A percentile compares a stretch with the other conserved stretches of the same genome.
Evolutionary conservation across 139 green algal genomes (phyloP).

Genomic region (Tetradesmus lagerheimii): DNA sequence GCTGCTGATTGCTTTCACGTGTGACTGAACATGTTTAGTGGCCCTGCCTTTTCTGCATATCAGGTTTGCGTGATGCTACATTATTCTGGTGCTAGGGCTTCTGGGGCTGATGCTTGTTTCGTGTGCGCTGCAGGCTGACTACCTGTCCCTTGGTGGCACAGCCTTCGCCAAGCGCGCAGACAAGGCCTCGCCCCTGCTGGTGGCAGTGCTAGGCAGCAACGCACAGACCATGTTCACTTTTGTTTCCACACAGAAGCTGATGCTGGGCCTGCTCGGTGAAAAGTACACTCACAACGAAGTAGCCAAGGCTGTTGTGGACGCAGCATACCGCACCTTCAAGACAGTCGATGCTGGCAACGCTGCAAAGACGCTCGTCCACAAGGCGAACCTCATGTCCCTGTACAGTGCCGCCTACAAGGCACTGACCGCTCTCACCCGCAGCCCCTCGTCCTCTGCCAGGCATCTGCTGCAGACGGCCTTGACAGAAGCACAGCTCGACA

Average conservation of each 20-base stretch:
- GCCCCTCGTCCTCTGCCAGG: background rate
- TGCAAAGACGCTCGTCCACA: background rate
- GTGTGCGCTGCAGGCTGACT: slow-evolving; percentile 15
- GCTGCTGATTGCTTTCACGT: no score
- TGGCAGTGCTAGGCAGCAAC: slow-evolving; percentile 18
- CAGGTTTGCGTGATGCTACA: background rate
- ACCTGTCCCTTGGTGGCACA: background rate
- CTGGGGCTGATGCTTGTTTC: no score
- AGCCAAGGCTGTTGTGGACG: slow-evolving; percentile 7
- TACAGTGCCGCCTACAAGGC: background rate
- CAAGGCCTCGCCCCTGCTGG: background rate
- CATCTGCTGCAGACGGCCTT: background rate
- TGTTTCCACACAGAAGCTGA: background rate
- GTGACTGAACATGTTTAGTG: background rate
- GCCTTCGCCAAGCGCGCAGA: background rate
- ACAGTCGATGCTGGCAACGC: background rate
- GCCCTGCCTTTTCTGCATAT: background rate
- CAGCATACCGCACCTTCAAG: background rate
- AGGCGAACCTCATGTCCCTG: background rate
- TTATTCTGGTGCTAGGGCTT: no score
- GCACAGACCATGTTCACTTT: background rate
- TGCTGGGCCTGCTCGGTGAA: background rate
- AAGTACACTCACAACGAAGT: background rate
- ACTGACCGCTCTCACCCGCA: no score
- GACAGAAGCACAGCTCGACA: background rate